A percentile compares a stretch with the other conserved stretches of the same genome.
phyloP scores from a whole-genome alignment of 202 grass and related monocot genomes.

The Panicum hallii region DNA sequence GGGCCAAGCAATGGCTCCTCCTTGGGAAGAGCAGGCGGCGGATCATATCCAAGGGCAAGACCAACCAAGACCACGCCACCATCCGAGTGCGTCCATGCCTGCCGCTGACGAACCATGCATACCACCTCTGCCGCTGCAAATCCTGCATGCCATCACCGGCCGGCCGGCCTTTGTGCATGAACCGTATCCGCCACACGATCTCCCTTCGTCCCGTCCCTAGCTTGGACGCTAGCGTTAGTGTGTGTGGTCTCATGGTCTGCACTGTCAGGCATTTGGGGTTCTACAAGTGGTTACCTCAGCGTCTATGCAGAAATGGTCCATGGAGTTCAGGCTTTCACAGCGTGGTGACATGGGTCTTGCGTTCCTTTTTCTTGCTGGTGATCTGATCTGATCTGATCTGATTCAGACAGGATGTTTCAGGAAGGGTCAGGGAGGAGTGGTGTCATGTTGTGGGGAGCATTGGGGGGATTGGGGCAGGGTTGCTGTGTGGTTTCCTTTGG shows the following conservation, averaged over 20 bases:
- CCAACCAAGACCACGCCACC: background rate
- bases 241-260: background rate
- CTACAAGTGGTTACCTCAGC: constrained; percentile 38
- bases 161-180: constrained; percentile 19
- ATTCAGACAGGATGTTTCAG: constrained; percentile 30
- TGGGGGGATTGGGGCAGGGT: background rate
- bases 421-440: background rate
- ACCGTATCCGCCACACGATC: constrained; percentile 48
- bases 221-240: constrained; percentile 34
- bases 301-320: background rate
- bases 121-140: constrained; percentile 25
- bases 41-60: background rate
- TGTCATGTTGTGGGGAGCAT: constrained; percentile 23
- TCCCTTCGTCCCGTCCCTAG: constrained; percentile 28
- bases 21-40: background rate
- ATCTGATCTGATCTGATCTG: background rate
- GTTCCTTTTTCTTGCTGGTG: constrained; percentile 24
- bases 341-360: background rate
- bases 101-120: background rate
- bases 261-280: constrained; percentile 10
- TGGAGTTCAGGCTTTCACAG: constrained; percentile 1
- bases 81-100: background rate
- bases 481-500: constrained; percentile 30
- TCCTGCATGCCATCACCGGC: constrained; percentile 23
- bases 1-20: background rate